Evolutionary conservation across 1,284 basidiomycete species (phyloP).

Genomic region (Coriolopsis trogii): DNA sequence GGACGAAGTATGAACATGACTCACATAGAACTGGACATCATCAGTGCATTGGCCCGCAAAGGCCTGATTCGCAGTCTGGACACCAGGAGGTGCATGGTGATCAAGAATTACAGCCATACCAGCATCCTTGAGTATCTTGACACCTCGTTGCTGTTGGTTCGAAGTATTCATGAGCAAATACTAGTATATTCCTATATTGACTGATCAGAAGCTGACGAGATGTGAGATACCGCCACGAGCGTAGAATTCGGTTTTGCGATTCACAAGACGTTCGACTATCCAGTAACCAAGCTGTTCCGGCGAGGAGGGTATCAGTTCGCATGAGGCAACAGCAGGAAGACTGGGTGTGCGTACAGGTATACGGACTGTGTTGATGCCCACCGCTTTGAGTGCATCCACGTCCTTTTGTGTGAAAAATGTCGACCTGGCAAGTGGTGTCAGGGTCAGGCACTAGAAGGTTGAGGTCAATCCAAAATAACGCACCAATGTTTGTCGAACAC

Average conservation of each 20-base stretch:
- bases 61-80: slow-evolving; percentile 56
- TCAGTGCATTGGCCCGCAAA: slow-evolving; percentile 75
- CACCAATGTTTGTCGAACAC: slow-evolving; percentile 70
- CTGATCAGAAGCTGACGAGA: slow-evolving; percentile 48
- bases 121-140: slow-evolving; percentile 58
- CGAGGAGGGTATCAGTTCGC: neutral
- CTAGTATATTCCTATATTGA: neutral
- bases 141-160: slow-evolving; percentile 54
- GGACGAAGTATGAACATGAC: no score
- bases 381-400: slow-evolving; percentile 51
- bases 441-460: neutral
- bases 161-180: neutral
- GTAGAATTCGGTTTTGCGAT: slow-evolving; percentile 62
- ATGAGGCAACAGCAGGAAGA: neutral
- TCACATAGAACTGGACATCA: slow-evolving; percentile 75
- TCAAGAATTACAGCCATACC: slow-evolving; percentile 72
- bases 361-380: slow-evolving; percentile 74
- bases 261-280: slow-evolving; percentile 74
- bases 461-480: slow-evolving; percentile 11
- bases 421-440: slow-evolving; percentile 39
- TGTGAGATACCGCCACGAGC: slow-evolving; percentile 69
- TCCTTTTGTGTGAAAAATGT: slow-evolving; percentile 74
- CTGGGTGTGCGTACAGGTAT: slow-evolving; percentile 56
- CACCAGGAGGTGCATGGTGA: slow-evolving; percentile 78
- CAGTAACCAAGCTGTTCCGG: slow-evolving; percentile 70